Conservation (phyloP, 2,329 filamentous ascomycete species). For the Fusarium musae region DNA sequence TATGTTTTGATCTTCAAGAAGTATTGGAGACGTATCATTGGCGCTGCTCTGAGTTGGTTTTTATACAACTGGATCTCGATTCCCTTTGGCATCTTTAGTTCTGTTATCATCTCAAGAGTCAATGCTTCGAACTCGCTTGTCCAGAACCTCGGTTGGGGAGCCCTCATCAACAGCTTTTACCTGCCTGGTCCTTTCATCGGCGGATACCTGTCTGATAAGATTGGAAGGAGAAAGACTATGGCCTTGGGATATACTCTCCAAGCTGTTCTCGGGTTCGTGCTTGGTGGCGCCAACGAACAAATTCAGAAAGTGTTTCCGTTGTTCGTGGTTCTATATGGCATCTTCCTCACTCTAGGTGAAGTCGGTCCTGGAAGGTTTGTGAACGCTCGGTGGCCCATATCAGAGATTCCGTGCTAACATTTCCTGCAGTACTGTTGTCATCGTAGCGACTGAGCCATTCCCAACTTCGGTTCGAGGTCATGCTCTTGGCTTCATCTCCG, state of each 20-base stretch:
- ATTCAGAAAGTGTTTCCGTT: not conserved
- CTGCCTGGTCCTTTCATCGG: not conserved
- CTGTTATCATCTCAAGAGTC: not conserved
- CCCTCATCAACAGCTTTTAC: conserved; percentile 3
- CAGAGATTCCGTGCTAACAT: not conserved
- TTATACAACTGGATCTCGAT: conserved; percentile 10
- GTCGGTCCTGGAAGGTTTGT: conserved; percentile 2
- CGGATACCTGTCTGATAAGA: not conserved
- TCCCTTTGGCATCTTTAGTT: conserved; percentile 10
- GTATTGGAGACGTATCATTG: conserved; percentile 1
- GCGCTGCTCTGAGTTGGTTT: conserved; percentile 4
- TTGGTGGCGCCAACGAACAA: not conserved
- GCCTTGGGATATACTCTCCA: not conserved
- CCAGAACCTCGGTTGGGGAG: conserved; percentile 7
- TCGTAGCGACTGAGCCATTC: conserved; percentile 6
- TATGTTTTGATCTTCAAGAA: conserved; percentile 3
- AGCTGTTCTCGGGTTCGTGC: not conserved
- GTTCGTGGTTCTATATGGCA: not conserved
- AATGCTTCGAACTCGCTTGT: conserved; percentile 5
- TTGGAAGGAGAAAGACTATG: not conserved
- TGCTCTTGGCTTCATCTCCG: not conserved
- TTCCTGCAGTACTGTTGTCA: not conserved
- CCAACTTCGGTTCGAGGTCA: conserved; percentile 6
- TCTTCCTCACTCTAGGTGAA: not conserved
- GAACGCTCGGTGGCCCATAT: accelerated